Evolutionary conservation across 345 rosid species (phyloP), one percentile per base, ranked within the genome.

Genomic region (Hirschfeldia incana): DNA sequence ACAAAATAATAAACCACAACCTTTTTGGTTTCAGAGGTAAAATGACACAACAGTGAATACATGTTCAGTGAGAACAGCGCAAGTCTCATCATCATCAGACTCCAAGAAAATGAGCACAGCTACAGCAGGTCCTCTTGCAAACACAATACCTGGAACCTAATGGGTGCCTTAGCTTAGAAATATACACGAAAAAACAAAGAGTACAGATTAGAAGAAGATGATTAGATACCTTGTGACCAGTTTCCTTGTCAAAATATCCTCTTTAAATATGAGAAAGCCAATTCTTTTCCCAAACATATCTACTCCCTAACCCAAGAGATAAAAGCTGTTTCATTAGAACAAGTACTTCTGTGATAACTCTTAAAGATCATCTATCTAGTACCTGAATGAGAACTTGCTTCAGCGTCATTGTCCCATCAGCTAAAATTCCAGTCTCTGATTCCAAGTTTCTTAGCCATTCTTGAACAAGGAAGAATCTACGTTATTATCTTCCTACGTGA

Each of bases 101-200:
- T 90, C 88, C 88, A 94, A 85, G 65, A 92, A 91, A 83, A 92
- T 88, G 27, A 94, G 87, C 77, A 94, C 92, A 0, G 98, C 82
- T 27, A 91, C 97, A 53, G 98, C 97, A n/a, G 94, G 92, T 82
- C 98, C 98, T 84, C 97, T 77, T 42, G 97, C 94, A 73, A 94
- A 92, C n/a, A 94, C 98, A 78, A 94, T 86, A 81, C 95, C 98
- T 85, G 97, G 97, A 85, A 91, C 87, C 97, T 94, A 89, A 69
- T 73, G 3, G 83, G 78, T 59, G 15, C 66, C 39, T 89, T 75
- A 85, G 83, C 73, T 76, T 74, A 76, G 64, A 72, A 34, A 71
- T 39, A 63, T 0, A 9, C 11, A 57, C 37, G 6, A n/a, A n/a
- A n/a, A n/a, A 36, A 57, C n/a, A 32, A 21, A 29, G 33, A 39